Evolutionary conservation across 192 early-diverging fungal species (phyloP), one percentile per base, ranked within the genome.

Genomic region (Coemansia sp.): DNA sequence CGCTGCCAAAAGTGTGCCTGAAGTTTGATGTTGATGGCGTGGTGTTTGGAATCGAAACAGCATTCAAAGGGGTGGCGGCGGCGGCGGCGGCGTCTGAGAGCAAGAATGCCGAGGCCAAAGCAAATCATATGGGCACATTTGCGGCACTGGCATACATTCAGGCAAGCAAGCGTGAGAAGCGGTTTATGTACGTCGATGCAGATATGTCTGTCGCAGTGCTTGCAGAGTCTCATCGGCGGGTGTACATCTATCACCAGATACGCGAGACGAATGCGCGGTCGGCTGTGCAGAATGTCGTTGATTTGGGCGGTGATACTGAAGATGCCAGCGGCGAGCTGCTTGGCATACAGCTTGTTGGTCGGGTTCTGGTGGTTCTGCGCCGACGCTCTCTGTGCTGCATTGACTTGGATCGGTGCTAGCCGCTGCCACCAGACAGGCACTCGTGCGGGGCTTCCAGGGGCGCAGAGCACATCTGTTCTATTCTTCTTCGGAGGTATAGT

Each of bases 111-210:
- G 49, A 41, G 16, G 3, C 47, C 26, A 44, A 23, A 59, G 52
- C 57, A 54, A 53, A 52, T 56, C 91, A 93, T 69, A 60, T 60
- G 26, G 77, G 86, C 26, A 86, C 90, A 5, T 89, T 91, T 72
- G 70, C 88, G 12, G 91, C 91, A 5, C 71, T 93, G 50, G 86
- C 87, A 6, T 93, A 89, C 67, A 87, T 93, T 12, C 89, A 91
- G 65, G 90, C 89, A 23, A 87, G 89, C 66, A 93, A 93, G 72
- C 81, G 89, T 50, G 91, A 93, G 69, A 85, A 81, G 56, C 75
- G 88, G 19, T 86, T 88, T 65, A 77, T 87, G 45, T 81, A 81
- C 61, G 75, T 88, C 60, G 90, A 91, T 80, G 42, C 72, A 5
- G 68, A 72, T n/a, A 63, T 79, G 68, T 18, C 50, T 2, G 66